Evolutionary conservation across 192 early-diverging fungal genomes (phyloP).

Genomic region (Linnemannia exigua): DNA sequence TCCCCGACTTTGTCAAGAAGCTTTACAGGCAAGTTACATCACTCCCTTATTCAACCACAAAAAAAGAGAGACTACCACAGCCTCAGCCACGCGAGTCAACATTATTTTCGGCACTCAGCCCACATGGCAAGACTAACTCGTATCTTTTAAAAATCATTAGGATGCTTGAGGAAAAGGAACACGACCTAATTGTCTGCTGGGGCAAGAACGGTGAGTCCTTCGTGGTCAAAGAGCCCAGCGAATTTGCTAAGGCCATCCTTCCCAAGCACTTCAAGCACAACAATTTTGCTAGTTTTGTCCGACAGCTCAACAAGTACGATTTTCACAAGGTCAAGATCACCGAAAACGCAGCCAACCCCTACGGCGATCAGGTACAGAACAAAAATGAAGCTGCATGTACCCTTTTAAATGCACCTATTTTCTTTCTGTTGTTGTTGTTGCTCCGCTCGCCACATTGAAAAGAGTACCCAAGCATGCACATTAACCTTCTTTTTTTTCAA

Average conservation of each 20-base stretch:
- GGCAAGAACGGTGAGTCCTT: slow-evolving; percentile 74
- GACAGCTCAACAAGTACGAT: slow-evolving; percentile 77
- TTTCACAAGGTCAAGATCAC: slow-evolving; percentile 73
- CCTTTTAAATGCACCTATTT: neutral
- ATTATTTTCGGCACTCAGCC: neutral
- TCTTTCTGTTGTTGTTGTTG: neutral
- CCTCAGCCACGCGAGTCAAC: slow-evolving; percentile 6
- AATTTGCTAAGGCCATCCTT: slow-evolving; percentile 67
- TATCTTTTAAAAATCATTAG: slow-evolving; percentile 35
- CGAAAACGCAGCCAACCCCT: slow-evolving; percentile 48
- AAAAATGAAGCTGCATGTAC: neutral
- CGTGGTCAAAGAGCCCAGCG: slow-evolving; percentile 77
- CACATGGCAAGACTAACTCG: neutral
- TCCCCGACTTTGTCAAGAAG: slow-evolving; percentile 78
- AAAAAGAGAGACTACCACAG: slow-evolving; percentile 4
- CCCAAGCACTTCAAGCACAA: slow-evolving; percentile 73
- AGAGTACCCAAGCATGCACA: neutral
- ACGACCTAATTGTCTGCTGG: slow-evolving; percentile 72
- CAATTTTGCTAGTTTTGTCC: slow-evolving; percentile 66
- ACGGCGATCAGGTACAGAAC: slow-evolving; percentile 57
- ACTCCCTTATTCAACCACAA: neutral
- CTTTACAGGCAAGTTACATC: slow-evolving; percentile 65
- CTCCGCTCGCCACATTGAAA: slow-evolving; percentile 4
- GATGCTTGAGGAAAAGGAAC: slow-evolving; percentile 79
- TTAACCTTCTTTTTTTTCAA: neutral